phyloP scores from a whole-genome alignment of 2,329 filamentous ascomycete genomes.

The Exophiala alcalophila region DNA sequence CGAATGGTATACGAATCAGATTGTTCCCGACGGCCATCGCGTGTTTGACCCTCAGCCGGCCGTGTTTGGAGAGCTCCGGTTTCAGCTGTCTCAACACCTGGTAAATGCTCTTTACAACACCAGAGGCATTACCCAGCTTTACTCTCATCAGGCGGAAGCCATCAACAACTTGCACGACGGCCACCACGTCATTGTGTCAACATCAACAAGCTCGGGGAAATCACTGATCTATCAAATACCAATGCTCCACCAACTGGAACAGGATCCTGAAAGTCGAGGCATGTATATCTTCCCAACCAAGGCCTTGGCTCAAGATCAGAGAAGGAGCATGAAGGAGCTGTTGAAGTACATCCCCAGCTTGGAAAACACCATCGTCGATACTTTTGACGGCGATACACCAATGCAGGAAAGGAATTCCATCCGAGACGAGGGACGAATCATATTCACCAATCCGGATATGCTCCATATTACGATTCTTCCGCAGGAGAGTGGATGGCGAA shows the following conservation, averaged over 20 bases:
- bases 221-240: constrained; percentile 97
- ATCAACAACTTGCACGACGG: constrained; percentile 83
- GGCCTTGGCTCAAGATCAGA: constrained; percentile 90
- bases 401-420: constrained; percentile 75
- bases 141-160: constrained; percentile 88
- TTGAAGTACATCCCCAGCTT: constrained; percentile 75
- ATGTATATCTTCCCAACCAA: constrained; percentile 99
- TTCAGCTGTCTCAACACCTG: constrained; percentile 80
- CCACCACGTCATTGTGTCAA: constrained; percentile 85
- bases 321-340: constrained; percentile 80
- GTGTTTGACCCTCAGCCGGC: constrained; percentile 83
- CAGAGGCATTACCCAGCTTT: constrained; percentile 79
- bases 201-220: constrained; percentile 94
- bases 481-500: constrained; percentile 84
- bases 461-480: constrained; percentile 90
- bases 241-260: constrained; percentile 80
- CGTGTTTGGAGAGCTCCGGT: constrained; percentile 78
- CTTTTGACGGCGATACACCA: constrained; percentile 91
- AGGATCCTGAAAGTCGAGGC: constrained; percentile 71
- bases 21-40: constrained; percentile 88
- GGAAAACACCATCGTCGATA: constrained; percentile 76
- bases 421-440: constrained; percentile 82
- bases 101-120: constrained; percentile 97
- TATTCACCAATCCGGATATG: constrained; percentile 99
- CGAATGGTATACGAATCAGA: constrained; percentile 87